Percentiles rank a stretch among this genome's conserved stretches.
Conservation (phyloP, 208 protist species). For the Phytomonas francai region DNA sequence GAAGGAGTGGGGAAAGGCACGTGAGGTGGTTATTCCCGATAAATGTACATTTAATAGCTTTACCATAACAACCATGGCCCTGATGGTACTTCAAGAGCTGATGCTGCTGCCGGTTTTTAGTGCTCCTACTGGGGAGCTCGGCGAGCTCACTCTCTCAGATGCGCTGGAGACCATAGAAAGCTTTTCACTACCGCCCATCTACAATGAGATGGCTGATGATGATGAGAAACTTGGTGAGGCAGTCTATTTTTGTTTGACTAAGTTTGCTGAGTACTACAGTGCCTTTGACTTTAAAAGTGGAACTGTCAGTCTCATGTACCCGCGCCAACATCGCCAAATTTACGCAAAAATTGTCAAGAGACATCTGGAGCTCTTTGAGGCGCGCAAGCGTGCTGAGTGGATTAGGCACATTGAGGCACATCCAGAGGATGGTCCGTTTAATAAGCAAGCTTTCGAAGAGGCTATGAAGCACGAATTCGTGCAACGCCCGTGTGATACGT, state of each 20-base stretch:
- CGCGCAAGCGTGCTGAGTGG: conserved; percentile 58
- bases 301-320: conserved; percentile 80
- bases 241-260: conserved; percentile 69
- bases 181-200: conserved; percentile 66
- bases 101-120: conserved; percentile 73
- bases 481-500: conserved; percentile 41
- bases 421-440: conserved; percentile 35
- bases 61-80: conserved; percentile 82
- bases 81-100: conserved; percentile 89
- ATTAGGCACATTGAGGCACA: conserved; percentile 28
- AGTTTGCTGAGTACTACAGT: conserved; percentile 85
- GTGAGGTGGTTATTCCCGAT: conserved; percentile 77
- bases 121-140: conserved; percentile 48
- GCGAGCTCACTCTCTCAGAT: conserved; percentile 68
- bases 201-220: conserved; percentile 62
- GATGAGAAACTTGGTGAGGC: conserved; percentile 82
- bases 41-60: conserved; percentile 86
- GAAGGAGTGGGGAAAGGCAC: conserved; percentile 81
- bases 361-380: conserved; percentile 40
- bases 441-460: conserved; percentile 42
- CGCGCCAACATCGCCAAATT: conserved; percentile 60
- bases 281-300: conserved; percentile 75
- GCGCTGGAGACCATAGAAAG: conserved; percentile 25
- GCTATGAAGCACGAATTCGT: conserved; percentile 48
- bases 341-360: conserved; percentile 54